These are phyloP conservation scores for Erodium trifolium DNA, from an alignment of 441 rosid genomes.

Conservation along the genomic window DNA sequence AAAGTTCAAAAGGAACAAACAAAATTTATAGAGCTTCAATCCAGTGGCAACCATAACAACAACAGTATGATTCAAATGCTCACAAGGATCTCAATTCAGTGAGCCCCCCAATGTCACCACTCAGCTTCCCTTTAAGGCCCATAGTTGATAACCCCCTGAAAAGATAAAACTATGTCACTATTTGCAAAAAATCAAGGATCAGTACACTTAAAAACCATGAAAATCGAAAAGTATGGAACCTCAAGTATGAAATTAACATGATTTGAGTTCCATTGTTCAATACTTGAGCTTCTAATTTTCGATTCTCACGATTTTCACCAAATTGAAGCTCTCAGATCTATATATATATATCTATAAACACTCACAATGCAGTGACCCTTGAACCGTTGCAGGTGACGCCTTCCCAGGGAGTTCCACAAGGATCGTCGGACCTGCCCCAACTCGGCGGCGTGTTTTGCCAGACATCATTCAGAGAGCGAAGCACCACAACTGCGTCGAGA, in stretches of 20 bases:
- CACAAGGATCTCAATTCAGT: slow-evolving; percentile 71
- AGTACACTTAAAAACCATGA: no score
- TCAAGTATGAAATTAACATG: no score
- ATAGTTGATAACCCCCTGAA: slow-evolving; percentile 68
- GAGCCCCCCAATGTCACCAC: slow-evolving; percentile 77
- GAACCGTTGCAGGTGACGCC: slow-evolving; percentile 64
- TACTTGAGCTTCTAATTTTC: no score
- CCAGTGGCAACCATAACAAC: no score
- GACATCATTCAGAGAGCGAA: slow-evolving; percentile 59
- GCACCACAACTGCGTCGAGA: slow-evolving; percentile 45
- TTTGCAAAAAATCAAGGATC: no score
- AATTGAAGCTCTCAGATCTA: no score
- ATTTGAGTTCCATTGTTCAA: no score
- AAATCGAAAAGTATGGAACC: no score
- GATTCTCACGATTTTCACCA: no score
- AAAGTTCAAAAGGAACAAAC: slow-evolving; percentile 4
- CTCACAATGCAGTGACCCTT: slow-evolving; percentile 74
- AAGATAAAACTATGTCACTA: slow-evolving; percentile 2
- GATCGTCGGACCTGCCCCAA: slow-evolving; percentile 62
- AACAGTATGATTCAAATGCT: slow-evolving; percentile 22
- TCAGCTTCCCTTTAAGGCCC: slow-evolving; percentile 69
- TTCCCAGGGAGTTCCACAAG: slow-evolving; percentile 86
- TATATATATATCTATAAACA: background rate
- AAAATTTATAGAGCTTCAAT: background rate
- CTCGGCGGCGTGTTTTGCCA: slow-evolving; percentile 73